A percentile compares a stretch with the other conserved stretches of the same genome.
These are phyloP conservation scores for Candida frijolesensis DNA, from an alignment of 1,139 yeast species.

Conservation along the genomic window DNA sequence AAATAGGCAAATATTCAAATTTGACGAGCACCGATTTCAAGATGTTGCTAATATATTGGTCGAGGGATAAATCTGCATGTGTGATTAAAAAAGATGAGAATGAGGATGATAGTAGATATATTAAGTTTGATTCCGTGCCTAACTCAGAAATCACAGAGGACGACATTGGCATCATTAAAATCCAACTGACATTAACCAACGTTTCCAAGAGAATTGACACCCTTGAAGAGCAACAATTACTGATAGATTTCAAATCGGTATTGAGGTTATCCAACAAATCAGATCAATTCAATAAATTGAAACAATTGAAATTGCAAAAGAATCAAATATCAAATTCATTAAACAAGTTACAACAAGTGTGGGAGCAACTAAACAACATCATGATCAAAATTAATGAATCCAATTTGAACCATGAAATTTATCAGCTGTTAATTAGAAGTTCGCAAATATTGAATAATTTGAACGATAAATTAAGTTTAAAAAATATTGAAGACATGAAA, in stretches of 20 bases:
- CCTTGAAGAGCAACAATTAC: constrained; percentile 26
- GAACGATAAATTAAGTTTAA: constrained; percentile 32
- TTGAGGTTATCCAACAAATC: constrained; percentile 12
- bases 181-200: constrained; percentile 24
- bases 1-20: constrained; percentile 9
- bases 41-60: constrained; percentile 27
- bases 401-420: constrained; percentile 40
- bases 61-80: constrained; percentile 25
- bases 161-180: constrained; percentile 32
- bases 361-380: constrained; percentile 40
- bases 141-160: constrained; percentile 23
- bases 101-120: constrained; percentile 19
- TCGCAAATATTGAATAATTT: constrained; percentile 34
- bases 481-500: constrained; percentile 36
- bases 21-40: constrained; percentile 26
- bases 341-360: constrained; percentile 29
- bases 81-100: constrained; percentile 13
- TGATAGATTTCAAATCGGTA: constrained; percentile 21
- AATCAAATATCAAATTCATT: constrained; percentile 33
- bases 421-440: constrained; percentile 39
- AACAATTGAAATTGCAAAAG: constrained; percentile 12
- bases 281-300: constrained; percentile 12
- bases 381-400: constrained; percentile 52
- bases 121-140: constrained; percentile 24
- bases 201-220: constrained; percentile 22